Percentiles rank a stretch among this genome's conserved stretches.
Conservation (phyloP, 2,329 filamentous ascomycete genomes). For the Achaetomium macrosporum region DNA sequence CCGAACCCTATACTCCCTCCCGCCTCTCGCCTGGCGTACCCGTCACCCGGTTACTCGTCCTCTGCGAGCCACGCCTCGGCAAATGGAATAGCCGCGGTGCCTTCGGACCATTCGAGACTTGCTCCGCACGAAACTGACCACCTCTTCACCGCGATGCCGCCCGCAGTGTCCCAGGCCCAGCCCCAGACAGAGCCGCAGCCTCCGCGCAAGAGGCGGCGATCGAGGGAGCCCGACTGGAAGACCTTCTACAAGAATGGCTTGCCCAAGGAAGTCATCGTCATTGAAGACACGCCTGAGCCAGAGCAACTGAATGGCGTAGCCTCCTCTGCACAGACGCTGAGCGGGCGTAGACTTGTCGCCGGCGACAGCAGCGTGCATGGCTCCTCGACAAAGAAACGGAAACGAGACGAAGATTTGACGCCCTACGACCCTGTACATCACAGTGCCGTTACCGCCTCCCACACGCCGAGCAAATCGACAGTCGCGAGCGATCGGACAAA, state of each 20-base stretch:
- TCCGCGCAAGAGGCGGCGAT: slow-evolving; percentile 49
- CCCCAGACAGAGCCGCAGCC: slow-evolving; percentile 29
- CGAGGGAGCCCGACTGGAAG: slow-evolving; percentile 67
- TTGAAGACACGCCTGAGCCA: slow-evolving; percentile 64
- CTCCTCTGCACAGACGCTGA: slow-evolving; percentile 27
- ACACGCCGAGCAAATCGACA: slow-evolving; percentile 64
- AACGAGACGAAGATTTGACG: slow-evolving; percentile 52
- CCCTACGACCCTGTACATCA: slow-evolving; percentile 69
- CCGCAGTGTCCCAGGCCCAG: slow-evolving; percentile 30
- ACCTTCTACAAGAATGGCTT: slow-evolving; percentile 78
- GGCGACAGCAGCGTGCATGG: slow-evolving; percentile 27
- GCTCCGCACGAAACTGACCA: slow-evolving; percentile 25
- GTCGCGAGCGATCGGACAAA: slow-evolving; percentile 78
- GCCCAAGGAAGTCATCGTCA: slow-evolving; percentile 80
- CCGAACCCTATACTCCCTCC: slow-evolving; percentile 36
- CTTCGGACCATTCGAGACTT: slow-evolving; percentile 15
- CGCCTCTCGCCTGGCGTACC: slow-evolving; percentile 33
- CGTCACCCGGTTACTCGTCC: slow-evolving; percentile 27
- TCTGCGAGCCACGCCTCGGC: slow-evolving; percentile 27
- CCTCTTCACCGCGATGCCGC: slow-evolving; percentile 34
- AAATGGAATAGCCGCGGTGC: slow-evolving; percentile 30
- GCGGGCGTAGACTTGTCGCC: slow-evolving; percentile 33
- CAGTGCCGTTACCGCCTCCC: slow-evolving; percentile 60
- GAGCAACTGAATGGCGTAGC: slow-evolving; percentile 37
- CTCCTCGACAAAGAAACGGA: slow-evolving; percentile 60